phyloP scores from a whole-genome alignment of 768 basidiomycete species.

The Amanita rimosa region DNA sequence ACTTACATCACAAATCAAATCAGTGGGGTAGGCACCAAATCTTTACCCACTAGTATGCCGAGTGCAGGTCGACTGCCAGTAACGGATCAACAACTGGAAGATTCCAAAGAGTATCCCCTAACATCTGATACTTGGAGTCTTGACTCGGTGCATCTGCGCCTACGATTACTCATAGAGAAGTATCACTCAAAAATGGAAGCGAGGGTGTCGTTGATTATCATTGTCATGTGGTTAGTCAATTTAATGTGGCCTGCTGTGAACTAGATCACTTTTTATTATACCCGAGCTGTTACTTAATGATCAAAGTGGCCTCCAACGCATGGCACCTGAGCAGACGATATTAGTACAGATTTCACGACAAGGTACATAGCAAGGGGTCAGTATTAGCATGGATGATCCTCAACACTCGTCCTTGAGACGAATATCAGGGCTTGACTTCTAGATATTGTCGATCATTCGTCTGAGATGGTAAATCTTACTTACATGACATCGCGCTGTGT shows the following conservation, averaged over 20 bases:
- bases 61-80: constrained; percentile 10
- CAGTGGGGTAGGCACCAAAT: constrained; percentile 24
- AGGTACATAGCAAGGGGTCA: constrained; percentile 25
- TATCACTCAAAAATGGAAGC: background rate
- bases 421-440: constrained; percentile 88
- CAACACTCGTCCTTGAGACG: constrained; percentile 63
- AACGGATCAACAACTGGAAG: constrained; percentile 1
- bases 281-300: background rate
- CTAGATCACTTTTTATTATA: background rate
- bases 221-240: constrained; percentile 45
- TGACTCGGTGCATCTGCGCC: background rate
- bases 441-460: constrained; percentile 46
- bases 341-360: background rate
- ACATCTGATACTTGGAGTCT: background rate
- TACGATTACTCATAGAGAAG: background rate
- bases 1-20: constrained; percentile 54
- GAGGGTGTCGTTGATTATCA: constrained; percentile 11
- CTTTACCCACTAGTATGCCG: constrained; percentile 13
- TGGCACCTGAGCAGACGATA: background rate
- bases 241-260: constrained; percentile 28
- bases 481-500: constrained; percentile 12
- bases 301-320: too few species aligned
- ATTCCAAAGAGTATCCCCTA: background rate
- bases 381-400: constrained; percentile 90
- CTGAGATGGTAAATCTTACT: constrained; percentile 13